Evolutionary conservation across 2,329 filamentous ascomycete species (phyloP).

Genomic region (Cordyceps farinosa): DNA sequence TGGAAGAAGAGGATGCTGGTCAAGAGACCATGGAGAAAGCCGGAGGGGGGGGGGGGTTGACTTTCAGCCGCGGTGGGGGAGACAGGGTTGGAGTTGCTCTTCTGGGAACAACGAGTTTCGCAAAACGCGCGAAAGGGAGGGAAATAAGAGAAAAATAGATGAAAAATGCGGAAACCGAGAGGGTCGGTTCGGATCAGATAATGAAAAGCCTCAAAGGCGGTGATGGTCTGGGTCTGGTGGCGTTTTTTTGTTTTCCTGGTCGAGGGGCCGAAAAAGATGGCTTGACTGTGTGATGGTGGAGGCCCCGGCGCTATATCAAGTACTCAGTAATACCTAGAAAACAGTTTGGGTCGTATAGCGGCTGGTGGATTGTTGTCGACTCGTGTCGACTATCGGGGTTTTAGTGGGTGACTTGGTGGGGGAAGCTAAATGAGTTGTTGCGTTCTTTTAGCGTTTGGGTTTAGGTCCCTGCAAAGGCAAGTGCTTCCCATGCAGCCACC

Average conservation of each 20-base stretch:
- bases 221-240: neutral
- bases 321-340: too few relatives aligned
- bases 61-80: slow-evolving; percentile 7
- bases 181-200: slow-evolving; percentile 16
- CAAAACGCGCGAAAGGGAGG: neutral
- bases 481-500: neutral
- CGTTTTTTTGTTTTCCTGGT: slow-evolving; percentile 1
- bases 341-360: neutral
- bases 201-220: neutral
- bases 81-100: neutral
- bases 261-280: neutral
- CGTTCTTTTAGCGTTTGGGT: neutral
- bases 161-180: slow-evolving; percentile 5
- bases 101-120: neutral
- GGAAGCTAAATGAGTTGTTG: too few relatives aligned
- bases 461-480: neutral
- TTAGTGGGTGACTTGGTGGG: too few relatives aligned
- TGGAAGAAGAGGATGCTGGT: neutral
- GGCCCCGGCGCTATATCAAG: neutral
- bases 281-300: neutral
- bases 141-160: neutral
- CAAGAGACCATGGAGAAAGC: neutral
- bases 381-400: neutral
- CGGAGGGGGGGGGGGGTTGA: too few relatives aligned
- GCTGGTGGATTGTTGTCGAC: neutral